Percentiles rank a stretch among this genome's conserved stretches.
phyloP scores from a whole-genome alignment of 495 filamentous ascomycete species.

The Tuber magnatum region DNA sequence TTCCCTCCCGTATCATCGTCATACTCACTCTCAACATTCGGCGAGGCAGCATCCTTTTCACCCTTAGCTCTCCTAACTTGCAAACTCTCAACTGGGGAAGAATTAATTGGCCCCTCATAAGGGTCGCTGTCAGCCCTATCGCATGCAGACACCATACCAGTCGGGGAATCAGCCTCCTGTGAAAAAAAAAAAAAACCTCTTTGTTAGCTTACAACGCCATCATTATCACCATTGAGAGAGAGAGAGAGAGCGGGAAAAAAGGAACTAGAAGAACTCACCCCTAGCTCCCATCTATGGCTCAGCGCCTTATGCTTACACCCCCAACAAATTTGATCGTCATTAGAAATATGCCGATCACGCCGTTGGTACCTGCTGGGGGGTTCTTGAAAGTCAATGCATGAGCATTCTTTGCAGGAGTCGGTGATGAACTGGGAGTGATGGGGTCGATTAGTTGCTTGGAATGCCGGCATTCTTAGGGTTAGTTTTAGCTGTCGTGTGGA shows the following conservation, averaged over 20 bases:
- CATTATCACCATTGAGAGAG: neutral
- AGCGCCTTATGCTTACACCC: neutral
- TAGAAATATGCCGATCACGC: neutral
- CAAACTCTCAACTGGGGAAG: neutral
- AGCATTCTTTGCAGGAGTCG: neutral
- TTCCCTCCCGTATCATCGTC: neutral
- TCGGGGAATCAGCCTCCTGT: neutral
- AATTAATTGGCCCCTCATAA: neutral
- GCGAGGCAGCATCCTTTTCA: neutral
- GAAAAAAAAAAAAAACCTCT: neutral
- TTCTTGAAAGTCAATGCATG: neutral
- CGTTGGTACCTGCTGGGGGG: neutral
- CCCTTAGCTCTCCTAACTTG: neutral
- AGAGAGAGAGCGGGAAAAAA: neutral
- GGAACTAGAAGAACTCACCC: neutral
- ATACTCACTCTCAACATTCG: neutral
- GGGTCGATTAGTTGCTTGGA: neutral
- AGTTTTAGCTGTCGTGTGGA: neutral
- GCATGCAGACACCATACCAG: neutral
- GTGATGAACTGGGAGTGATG: neutral
- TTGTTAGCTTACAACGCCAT: neutral
- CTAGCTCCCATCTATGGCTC: neutral
- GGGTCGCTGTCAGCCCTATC: neutral
- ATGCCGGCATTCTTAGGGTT: neutral
- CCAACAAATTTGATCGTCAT: neutral